Conservation (phyloP, 2,329 filamentous ascomycete genomes). For the Xylaria sp. region DNA sequence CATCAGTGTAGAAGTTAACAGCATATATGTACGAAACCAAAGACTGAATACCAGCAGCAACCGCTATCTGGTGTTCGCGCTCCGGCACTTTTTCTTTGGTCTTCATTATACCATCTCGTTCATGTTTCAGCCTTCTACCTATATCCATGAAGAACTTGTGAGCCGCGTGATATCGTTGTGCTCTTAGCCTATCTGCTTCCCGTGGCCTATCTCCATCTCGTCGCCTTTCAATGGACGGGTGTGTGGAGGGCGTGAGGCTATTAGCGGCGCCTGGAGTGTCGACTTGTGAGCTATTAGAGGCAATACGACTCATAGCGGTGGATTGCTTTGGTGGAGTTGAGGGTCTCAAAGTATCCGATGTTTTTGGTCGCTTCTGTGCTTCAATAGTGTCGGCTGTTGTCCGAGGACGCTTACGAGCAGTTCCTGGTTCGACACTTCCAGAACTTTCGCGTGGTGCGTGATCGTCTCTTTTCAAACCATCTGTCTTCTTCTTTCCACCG, state of each 20-base stretch:
- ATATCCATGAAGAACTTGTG: constrained; percentile 53
- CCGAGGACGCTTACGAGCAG: constrained; percentile 62
- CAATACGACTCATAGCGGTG: constrained; percentile 63
- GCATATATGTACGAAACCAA: constrained; percentile 59
- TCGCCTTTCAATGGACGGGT: constrained; percentile 48
- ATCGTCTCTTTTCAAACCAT: constrained; percentile 52
- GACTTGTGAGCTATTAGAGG: constrained; percentile 63
- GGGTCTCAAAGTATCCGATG: constrained; percentile 57
- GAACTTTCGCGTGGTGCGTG: constrained; percentile 50
- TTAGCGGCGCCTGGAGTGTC: constrained; percentile 61
- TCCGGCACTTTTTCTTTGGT: constrained; percentile 36
- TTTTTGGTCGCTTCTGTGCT: constrained; percentile 56
- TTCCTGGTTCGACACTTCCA: constrained; percentile 55
- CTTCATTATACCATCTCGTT: constrained; percentile 60
- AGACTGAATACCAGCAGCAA: constrained; percentile 47
- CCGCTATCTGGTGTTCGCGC: constrained; percentile 44
- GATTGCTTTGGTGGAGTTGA: constrained; percentile 63
- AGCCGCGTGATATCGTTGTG: constrained; percentile 50
- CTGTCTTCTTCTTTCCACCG: constrained; percentile 49
- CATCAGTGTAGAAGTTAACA: constrained; percentile 61
- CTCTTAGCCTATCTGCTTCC: constrained; percentile 46
- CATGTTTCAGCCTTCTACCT: constrained; percentile 64
- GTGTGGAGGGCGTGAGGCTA: constrained; percentile 54
- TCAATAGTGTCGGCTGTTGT: constrained; percentile 50
- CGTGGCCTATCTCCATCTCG: constrained; percentile 49